phyloP scores from a whole-genome alignment of 495 filamentous ascomycete genomes.

The Hyaloscypha finlandica region DNA sequence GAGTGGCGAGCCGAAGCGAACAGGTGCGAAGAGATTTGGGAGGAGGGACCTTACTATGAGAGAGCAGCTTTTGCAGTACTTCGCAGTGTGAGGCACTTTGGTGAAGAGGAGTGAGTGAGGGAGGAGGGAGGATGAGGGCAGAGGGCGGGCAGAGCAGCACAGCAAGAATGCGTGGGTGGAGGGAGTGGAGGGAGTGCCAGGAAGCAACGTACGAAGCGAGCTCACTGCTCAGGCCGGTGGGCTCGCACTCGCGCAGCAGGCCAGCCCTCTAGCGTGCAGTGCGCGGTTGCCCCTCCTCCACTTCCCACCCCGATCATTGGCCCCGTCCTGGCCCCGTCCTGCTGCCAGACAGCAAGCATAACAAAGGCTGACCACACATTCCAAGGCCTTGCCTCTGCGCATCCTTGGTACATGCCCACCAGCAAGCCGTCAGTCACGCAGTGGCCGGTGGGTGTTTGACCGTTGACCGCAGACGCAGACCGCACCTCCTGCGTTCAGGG shows the following conservation, averaged over 20 bases:
- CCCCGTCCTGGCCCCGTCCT: neutral
- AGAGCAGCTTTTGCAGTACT: neutral
- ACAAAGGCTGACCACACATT: neutral
- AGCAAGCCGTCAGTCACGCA: too few species aligned
- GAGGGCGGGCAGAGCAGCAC: neutral
- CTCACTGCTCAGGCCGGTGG: neutral
- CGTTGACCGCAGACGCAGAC: neutral
- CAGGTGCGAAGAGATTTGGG: too few species aligned
- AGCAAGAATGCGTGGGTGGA: neutral
- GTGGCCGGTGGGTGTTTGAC: neutral
- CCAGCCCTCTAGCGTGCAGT: neutral
- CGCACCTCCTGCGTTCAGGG: too few species aligned
- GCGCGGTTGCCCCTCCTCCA: neutral
- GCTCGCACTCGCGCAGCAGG: neutral
- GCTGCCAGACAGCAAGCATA: neutral
- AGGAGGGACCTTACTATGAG: neutral
- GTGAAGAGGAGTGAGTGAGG: conserved; percentile 6
- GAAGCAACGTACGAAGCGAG: neutral
- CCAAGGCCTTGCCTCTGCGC: neutral
- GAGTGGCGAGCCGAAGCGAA: conserved; percentile 1
- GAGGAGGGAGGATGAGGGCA: neutral
- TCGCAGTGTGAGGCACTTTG: neutral
- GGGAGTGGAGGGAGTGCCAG: neutral
- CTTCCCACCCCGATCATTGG: neutral
- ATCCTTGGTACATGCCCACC: too few species aligned